These are phyloP conservation scores for Leccinum subtestaceum DNA, from an alignment of 768 basidiomycete species.

Conservation along the genomic window DNA sequence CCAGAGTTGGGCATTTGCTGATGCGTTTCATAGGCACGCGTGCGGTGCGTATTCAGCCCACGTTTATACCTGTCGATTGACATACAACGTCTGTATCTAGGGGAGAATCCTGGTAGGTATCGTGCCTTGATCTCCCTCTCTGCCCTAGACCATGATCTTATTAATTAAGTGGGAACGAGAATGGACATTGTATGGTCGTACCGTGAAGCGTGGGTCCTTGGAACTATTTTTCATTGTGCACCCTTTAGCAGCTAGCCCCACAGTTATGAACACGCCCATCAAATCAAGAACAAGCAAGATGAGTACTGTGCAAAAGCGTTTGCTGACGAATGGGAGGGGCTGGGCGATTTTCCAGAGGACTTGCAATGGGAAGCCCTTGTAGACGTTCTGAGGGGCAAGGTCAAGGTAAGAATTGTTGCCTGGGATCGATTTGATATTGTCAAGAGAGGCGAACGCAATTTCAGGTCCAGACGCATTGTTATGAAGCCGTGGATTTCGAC, in stretches of 20 bases:
- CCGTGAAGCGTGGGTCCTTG: slow-evolving; percentile 46
- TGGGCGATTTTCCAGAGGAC: slow-evolving; percentile 61
- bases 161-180: slow-evolving; percentile 43
- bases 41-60: slow-evolving; percentile 41
- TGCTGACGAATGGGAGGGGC: slow-evolving; percentile 41
- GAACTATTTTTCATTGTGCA: not conserved
- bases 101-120: slow-evolving; percentile 56
- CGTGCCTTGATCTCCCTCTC: not conserved
- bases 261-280: slow-evolving; percentile 61
- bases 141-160: slow-evolving; percentile 6
- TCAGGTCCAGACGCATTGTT: slow-evolving; percentile 49
- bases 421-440: not conserved
- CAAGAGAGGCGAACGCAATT: not conserved
- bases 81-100: slow-evolving; percentile 17
- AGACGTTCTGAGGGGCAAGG: slow-evolving; percentile 68
- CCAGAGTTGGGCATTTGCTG: not conserved
- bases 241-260: not conserved
- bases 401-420: slow-evolving; percentile 48
- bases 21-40: slow-evolving; percentile 48
- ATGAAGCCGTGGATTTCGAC: slow-evolving; percentile 71
- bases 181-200: slow-evolving; percentile 70
- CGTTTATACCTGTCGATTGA: not conserved
- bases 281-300: slow-evolving; percentile 68
- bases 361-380: slow-evolving; percentile 70
- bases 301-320: slow-evolving; percentile 55